Percentiles rank a stretch among this genome's conserved stretches.
phyloP scores from a whole-genome alignment of 768 basidiomycete species.

The Cystofilobasidium capitatum region DNA sequence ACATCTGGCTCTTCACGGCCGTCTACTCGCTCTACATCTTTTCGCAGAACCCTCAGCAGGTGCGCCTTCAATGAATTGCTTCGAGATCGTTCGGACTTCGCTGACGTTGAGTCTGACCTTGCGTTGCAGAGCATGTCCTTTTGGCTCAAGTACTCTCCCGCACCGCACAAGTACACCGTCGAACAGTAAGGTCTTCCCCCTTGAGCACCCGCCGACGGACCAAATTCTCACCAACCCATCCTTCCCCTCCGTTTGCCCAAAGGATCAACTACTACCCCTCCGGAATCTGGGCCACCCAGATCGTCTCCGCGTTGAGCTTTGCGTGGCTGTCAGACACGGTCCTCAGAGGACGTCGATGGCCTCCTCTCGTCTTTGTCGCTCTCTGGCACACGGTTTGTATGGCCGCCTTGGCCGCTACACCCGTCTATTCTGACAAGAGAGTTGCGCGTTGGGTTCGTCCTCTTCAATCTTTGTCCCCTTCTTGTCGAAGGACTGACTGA shows the following conservation, averaged over 20 bases:
- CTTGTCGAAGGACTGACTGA: too few species aligned
- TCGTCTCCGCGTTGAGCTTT: background rate
- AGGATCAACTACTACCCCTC: constrained; percentile 17
- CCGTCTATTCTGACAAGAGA: background rate
- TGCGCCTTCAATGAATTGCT: background rate
- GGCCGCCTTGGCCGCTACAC: background rate
- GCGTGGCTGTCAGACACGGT: constrained; percentile 7
- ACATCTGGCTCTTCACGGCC: constrained; percentile 13
- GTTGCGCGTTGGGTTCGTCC: background rate
- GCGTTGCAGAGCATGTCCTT: background rate
- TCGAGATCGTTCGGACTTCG: background rate
- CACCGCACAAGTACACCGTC: background rate
- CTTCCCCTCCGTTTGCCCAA: too few species aligned
- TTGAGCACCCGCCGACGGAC: too few species aligned
- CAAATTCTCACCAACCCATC: too few species aligned
- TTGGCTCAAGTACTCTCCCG: constrained; percentile 1
- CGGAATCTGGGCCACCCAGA: constrained; percentile 7
- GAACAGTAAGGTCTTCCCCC: background rate
- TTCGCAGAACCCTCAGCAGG: background rate
- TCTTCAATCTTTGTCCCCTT: too few species aligned
- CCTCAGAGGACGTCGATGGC: constrained; percentile 6
- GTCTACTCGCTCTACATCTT: constrained; percentile 10
- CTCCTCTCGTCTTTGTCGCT: constrained; percentile 7
- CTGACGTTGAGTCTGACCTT: background rate
- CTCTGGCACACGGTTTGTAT: constrained; percentile 1